Conservation (phyloP, 1,139 yeast genomes). For the Yamadazyma mexicana region DNA sequence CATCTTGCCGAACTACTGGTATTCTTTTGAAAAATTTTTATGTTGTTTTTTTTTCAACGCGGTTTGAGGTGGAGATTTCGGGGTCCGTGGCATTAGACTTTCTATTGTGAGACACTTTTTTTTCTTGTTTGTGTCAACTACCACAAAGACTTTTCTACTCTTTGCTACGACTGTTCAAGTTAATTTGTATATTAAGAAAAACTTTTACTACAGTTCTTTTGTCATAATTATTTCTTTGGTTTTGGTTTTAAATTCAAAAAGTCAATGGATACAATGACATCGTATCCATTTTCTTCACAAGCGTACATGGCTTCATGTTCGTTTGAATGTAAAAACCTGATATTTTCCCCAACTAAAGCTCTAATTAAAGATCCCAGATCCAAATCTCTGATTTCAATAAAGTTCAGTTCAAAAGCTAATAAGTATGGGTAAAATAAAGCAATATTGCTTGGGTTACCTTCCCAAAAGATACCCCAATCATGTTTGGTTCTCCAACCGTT, state of each 20-base stretch:
- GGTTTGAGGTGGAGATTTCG: not conserved
- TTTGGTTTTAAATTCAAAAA: constrained; percentile 54
- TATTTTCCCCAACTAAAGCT: constrained; percentile 93
- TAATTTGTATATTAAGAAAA: no score
- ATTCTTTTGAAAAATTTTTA: not conserved
- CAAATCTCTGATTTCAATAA: constrained; percentile 90
- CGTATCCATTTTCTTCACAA: constrained; percentile 87
- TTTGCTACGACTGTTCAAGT: no score
- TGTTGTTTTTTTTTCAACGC: not conserved
- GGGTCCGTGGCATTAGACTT: no score
- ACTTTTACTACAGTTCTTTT: no score
- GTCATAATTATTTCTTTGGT: not conserved
- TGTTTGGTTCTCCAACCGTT: constrained; percentile 97
- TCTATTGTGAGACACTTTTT: no score
- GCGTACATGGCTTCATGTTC: constrained; percentile 94
- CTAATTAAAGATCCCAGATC: constrained; percentile 83
- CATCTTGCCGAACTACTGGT: constrained; percentile 2
- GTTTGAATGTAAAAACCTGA: constrained; percentile 81
- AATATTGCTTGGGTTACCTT: constrained; percentile 89
- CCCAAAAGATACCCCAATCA: constrained; percentile 96
- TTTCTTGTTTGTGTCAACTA: no score
- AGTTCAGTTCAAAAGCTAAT: constrained; percentile 84
- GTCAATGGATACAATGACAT: constrained; percentile 87
- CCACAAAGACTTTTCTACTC: no score
- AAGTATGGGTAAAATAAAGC: constrained; percentile 93